These are phyloP conservation scores for Spiromastix sp. DNA, from an alignment of 2,329 filamentous ascomycete genomes.

Conservation along the genomic window DNA sequence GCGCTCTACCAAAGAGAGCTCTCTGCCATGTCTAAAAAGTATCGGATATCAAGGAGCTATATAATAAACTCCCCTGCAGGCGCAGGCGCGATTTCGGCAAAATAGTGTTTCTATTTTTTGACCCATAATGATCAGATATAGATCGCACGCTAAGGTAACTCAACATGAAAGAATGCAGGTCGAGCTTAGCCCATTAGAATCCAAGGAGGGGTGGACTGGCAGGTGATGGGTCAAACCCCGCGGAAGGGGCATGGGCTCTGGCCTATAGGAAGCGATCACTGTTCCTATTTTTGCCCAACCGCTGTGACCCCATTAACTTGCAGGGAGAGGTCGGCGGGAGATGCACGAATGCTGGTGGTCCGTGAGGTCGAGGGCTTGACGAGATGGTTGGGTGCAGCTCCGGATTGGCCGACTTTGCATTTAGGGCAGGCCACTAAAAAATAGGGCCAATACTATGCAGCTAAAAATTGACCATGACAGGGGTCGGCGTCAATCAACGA, in stretches of 20 bases:
- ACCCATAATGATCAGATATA: conserved; percentile 6
- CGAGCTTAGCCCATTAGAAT: neutral
- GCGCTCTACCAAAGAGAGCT: conserved; percentile 4
- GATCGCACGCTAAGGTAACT: conserved; percentile 1
- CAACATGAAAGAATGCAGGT: neutral
- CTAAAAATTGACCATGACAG: conserved; percentile 6
- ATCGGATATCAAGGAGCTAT: conserved; percentile 11
- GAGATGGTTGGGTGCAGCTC: conserved; percentile 4
- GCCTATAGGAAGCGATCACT: conserved; percentile 3
- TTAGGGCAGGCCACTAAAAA: too few species aligned
- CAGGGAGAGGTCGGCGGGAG: conserved; percentile 6
- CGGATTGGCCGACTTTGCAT: conserved; percentile 5
- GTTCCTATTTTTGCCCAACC: conserved; percentile 10
- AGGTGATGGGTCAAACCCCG: conserved; percentile 7
- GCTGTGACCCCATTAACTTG: conserved; percentile 5
- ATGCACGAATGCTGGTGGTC: conserved; percentile 6
- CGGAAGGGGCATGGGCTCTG: conserved; percentile 1
- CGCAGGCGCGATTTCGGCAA: conserved; percentile 9
- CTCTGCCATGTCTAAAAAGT: conserved; percentile 10
- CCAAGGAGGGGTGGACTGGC: conserved; percentile 3
- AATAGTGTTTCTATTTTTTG: conserved; percentile 17
- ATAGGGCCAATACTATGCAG: conserved; percentile 5
- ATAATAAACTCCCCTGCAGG: conserved; percentile 8
- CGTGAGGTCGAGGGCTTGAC: neutral
- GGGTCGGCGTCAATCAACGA: too few species aligned